Evolutionary conservation across 2,329 filamentous ascomycete genomes (phyloP), one percentile per base, ranked within the genome.

Genomic region (Periconia sp.): DNA sequence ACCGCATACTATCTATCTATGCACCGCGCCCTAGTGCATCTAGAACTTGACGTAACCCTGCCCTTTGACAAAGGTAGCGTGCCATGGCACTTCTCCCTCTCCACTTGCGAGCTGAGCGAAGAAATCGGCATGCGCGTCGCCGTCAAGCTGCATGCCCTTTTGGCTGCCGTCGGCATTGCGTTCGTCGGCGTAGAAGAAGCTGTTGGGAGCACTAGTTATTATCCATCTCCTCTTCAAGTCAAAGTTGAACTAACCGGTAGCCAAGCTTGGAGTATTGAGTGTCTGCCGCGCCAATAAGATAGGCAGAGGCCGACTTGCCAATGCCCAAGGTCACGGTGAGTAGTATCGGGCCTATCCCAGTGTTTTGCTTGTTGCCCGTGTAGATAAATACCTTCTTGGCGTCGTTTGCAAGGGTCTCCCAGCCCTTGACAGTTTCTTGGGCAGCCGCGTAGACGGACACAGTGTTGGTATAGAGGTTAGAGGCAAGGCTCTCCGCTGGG

Each of bases 171-270:
- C 67, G 0, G 58, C 45, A 4, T 66, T 68, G 4, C 77, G 66
- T 50, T 81, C 74, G 32, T 80, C 76, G 3, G 61, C 73, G 40
- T 77, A 80, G 48, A 78, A 79, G 50, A 80, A 81, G 26, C 77
- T 59, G 35, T 18, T 21, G 4, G 23, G 11, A n/a, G 36, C 45
- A 26, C 11, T 29, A 57, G 26, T 42, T 16, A 19, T 22, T 11
- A 18, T 19, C 8, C 13, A 19, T 26, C 12, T 5, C 16, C 17
- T 8, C 28, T 31, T 15, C 10, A 23, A 18, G 18, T 5, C 16
- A 23, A 24, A 38, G 7, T 21, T n/a, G 19, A 22, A 53, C 62
- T 59, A 43, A 70, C 68, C 65, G 69, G 50, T 49, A 70, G 35
- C 72, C 72, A 12, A 57, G 43, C 12, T 62, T 61, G 38, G 59